phyloP scores from a whole-genome alignment of 345 rosid genomes.

The Atalantia buxifolia region DNA sequence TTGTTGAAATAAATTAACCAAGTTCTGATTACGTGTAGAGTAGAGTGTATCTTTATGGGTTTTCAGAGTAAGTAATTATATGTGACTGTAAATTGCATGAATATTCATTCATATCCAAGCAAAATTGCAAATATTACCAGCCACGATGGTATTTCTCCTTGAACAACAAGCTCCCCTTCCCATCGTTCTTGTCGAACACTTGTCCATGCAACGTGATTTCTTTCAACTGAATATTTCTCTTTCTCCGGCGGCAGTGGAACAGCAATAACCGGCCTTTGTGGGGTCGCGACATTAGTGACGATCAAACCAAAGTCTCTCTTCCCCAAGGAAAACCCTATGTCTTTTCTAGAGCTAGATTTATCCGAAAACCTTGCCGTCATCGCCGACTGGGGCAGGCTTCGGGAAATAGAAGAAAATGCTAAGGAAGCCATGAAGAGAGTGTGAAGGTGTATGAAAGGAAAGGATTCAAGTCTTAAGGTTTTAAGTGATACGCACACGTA shows the following conservation, averaged over 20 bases:
- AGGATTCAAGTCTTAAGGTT: background rate
- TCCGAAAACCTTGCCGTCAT: slow-evolving; percentile 17
- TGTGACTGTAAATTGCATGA: background rate
- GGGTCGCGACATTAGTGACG: slow-evolving; percentile 34
- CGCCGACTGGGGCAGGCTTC: slow-evolving; percentile 19
- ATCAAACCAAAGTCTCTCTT: slow-evolving; percentile 9
- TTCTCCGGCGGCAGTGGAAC: slow-evolving; percentile 29
- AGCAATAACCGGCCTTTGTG: slow-evolving; percentile 7
- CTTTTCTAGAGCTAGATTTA: slow-evolving; percentile 3
- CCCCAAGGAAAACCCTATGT: background rate
- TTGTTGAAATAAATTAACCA: background rate
- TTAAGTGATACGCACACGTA: background rate
- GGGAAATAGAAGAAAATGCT: slow-evolving; percentile 18
- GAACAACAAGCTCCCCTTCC: slow-evolving; percentile 78
- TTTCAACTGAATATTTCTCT: slow-evolving; percentile 5
- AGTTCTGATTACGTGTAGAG: background rate
- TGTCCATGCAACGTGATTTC: slow-evolving; percentile 75
- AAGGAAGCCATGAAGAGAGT: slow-evolving; percentile 43
- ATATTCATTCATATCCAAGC: background rate
- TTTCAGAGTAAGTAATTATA: too few species aligned
- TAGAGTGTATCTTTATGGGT: too few species aligned
- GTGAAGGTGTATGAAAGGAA: background rate
- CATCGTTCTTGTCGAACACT: slow-evolving; percentile 73
- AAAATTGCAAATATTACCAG: slow-evolving; percentile 43
- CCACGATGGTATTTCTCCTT: slow-evolving; percentile 88